Conservation (phyloP, 148 eudicot genomes). For the Beta vulgaris region DNA sequence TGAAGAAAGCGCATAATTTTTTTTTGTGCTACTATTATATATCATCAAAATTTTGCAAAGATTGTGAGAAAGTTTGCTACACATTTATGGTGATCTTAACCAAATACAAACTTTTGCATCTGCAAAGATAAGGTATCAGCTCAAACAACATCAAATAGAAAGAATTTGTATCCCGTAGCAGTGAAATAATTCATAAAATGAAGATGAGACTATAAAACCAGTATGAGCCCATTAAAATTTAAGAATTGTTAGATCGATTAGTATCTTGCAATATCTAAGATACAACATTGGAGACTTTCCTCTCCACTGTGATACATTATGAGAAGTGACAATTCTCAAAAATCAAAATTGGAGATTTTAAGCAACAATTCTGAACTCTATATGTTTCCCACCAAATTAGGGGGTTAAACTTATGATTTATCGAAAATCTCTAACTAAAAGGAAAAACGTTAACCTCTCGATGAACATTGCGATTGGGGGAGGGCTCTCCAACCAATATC, state of each 20-base stretch:
- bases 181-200: not conserved
- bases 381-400: not conserved
- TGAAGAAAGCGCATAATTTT: too few species aligned
- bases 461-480: conserved; percentile 27
- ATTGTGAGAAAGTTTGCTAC: too few species aligned
- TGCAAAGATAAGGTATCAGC: too few species aligned
- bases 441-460: not conserved
- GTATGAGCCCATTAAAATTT: not conserved
- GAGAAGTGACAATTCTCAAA: not conserved
- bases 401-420: not conserved
- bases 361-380: not conserved
- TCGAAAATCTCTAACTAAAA: not conserved
- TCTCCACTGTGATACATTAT: too few species aligned
- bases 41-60: too few species aligned
- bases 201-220: not conserved
- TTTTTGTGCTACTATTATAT: too few species aligned
- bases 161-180: not conserved
- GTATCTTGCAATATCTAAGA: not conserved
- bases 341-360: not conserved
- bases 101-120: too few species aligned
- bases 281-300: not conserved
- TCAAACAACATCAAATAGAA: too few species aligned
- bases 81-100: too few species aligned
- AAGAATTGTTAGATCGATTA: not conserved
- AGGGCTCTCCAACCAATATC: conserved; percentile 99